Evolutionary conservation across 75 land plant genomes (phyloP), one percentile per base, ranked within the genome.

Genomic region (Pinus taeda): DNA sequence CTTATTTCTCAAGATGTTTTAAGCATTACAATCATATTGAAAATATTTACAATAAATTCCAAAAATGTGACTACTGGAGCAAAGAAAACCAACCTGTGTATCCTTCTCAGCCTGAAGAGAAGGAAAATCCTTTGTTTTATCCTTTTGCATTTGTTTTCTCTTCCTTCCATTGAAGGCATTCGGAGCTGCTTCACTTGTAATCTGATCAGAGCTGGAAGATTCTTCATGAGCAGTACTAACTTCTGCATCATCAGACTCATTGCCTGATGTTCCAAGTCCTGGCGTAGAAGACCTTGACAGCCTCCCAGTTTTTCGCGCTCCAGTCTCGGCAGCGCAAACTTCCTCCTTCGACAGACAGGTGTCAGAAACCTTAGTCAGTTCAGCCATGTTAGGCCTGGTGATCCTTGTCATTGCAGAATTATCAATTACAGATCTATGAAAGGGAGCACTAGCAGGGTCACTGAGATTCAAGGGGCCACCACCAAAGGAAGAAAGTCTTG

Each of bases 401-500:
- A 83, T 81, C 56, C 83, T 84, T 12, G 83, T 71, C 18, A 88
- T 78, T 75, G 82, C 81, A 22, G 71, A 86, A 53, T 74, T 24
- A 67, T 30, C 4, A 30, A 66, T 13, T 17, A 82, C 22, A 49
- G 77, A 81, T 74, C 82, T 73, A 37, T 62, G 29, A 18, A 61
- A 60, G 45, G 62, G 53, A 22, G 73, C 20, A 36, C 84, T 42
- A 33, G 79, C 82, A 58, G 45, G 42, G 9, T 75, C 22, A 22
- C 79, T 71, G 55, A 82, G 79, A 63, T 36, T 81, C 22, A 69
- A 12, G 49, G 42, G 22, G 33, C 42, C 69, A 65, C 69, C 69
- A 11, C 85, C 81, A 71, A 87, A 89, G 76, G 88, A 83, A 37
- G 92, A 83, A 61, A 82, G 79, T 76, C 81, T 92, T 2, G 93